Percentiles rank a stretch among this genome's conserved stretches.
phyloP scores from a whole-genome alignment of 2,329 filamentous ascomycete species.

The Sarocladium oryzae region DNA sequence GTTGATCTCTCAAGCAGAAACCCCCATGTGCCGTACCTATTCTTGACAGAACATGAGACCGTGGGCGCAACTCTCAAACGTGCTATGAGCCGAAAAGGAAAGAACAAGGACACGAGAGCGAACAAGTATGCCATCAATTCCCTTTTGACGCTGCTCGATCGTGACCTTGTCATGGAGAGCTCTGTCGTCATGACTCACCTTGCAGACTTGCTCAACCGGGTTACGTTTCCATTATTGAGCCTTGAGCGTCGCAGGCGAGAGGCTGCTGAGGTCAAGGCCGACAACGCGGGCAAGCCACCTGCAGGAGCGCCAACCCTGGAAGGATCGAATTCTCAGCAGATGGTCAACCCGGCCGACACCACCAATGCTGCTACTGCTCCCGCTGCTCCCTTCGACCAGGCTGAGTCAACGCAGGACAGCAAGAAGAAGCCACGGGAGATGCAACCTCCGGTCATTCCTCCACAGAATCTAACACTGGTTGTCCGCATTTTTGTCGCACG shows the following conservation, averaged over 20 bases:
- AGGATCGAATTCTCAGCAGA: background rate
- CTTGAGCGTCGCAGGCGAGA: slow-evolving; percentile 80
- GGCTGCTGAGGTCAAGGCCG: slow-evolving; percentile 45
- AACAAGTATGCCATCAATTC: slow-evolving; percentile 90
- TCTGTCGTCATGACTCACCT: slow-evolving; percentile 94
- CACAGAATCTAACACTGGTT: slow-evolving; percentile 86
- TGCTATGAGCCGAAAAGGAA: slow-evolving; percentile 73
- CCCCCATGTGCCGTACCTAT: slow-evolving; percentile 80
- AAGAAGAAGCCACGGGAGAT: slow-evolving; percentile 53
- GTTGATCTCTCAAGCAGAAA: slow-evolving; percentile 81
- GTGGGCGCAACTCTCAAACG: slow-evolving; percentile 71
- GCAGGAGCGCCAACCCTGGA: slow-evolving; percentile 15
- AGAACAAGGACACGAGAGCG: slow-evolving; percentile 76
- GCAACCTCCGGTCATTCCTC: slow-evolving; percentile 77
- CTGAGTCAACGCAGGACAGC: slow-evolving; percentile 8
- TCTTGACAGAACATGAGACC: slow-evolving; percentile 85
- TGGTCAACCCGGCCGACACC: background rate
- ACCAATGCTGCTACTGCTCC: slow-evolving; percentile 7
- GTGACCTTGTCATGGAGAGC: slow-evolving; percentile 94
- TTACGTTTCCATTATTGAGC: slow-evolving; percentile 78
- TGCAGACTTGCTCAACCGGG: slow-evolving; percentile 77
- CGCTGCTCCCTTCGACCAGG: slow-evolving; percentile 9
- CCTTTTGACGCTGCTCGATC: slow-evolving; percentile 77
- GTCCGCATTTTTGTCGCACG: slow-evolving; percentile 93
- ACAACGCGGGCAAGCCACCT: slow-evolving; percentile 24